Percentiles rank a stretch among this genome's conserved stretches.
Evolutionary conservation across 2,329 filamentous ascomycete genomes (phyloP).

Genomic region (Pseudocercospora pini-densiflorae): DNA sequence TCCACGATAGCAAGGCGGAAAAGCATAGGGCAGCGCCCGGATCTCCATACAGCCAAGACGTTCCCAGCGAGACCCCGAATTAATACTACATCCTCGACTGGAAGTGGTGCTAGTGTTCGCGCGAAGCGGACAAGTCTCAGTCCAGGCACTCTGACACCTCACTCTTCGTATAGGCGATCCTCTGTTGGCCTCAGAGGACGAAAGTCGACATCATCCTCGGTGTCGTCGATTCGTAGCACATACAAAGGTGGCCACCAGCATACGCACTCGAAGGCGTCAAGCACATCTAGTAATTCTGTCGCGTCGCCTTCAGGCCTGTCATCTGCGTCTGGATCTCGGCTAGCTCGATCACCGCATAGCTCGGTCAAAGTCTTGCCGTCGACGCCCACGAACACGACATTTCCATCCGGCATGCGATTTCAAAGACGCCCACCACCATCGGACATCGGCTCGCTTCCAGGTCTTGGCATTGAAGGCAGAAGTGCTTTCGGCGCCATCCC

Average conservation of each 20-base stretch:
- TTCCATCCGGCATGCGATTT: conserved; percentile 85
- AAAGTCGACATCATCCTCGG: conserved; percentile 94
- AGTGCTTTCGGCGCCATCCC: conserved; percentile 28
- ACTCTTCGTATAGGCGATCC: conserved; percentile 80
- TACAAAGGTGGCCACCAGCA: conserved; percentile 79
- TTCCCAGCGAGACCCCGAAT: conserved; percentile 48
- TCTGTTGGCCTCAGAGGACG: conserved; percentile 84
- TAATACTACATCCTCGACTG: conserved; percentile 46
- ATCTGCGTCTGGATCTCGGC: conserved; percentile 62
- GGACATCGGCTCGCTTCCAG: conserved; percentile 36
- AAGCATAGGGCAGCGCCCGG: conserved; percentile 43
- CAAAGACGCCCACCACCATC: conserved; percentile 39
- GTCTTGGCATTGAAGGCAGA: conserved; percentile 32
- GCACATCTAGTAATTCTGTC: conserved; percentile 79
- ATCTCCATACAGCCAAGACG: conserved; percentile 44
- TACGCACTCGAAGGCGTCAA: conserved; percentile 91
- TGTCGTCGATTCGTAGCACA: conserved; percentile 90
- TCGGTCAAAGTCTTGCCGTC: conserved; percentile 95
- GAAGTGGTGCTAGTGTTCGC: conserved; percentile 35
- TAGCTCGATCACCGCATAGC: conserved; percentile 77
- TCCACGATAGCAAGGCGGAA: conserved; percentile 38
- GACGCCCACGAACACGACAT: conserved; percentile 74
- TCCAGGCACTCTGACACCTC: conserved; percentile 84
- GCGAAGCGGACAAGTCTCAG: conserved; percentile 59
- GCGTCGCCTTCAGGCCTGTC: conserved; percentile 49